Base-by-base conservation (phyloP, 2,329 filamentous ascomycete genomes). In the Pochonia chlamydosporia region DNA sequence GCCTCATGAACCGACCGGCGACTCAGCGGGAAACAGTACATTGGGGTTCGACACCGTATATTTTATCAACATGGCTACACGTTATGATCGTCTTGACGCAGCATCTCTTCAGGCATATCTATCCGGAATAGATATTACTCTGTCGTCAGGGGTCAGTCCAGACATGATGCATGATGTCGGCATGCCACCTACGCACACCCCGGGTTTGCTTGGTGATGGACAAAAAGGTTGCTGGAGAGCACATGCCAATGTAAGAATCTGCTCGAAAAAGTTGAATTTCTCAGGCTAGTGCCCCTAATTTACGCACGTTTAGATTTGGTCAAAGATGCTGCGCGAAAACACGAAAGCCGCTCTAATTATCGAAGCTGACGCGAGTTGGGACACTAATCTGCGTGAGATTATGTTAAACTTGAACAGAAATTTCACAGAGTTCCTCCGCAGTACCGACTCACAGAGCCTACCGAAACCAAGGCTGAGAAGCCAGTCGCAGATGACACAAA, bases 291-390 rank as follows among this genome's bases (percentile, higher is more conserved):
- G n/a, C n/a, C n/a, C n/a, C n/a, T n/a, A n/a, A n/a, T n/a, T 14
- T 6, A 10, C 11, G 16, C 11, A 3, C 8, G 14, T 41, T 14
- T 36, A 62, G 59, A 54, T 62, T 24, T 63, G 60, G 60, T 48
- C 49, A 21, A 49, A 57, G 13, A 56, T 58, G 48, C 52, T 62
- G 18, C 48, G 53, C 11, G 44, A 50, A 21, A 53, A 52, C 30
- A 35, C 49, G 23, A 43, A 18, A 46, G 54, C 57, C 5, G 48
- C 58, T 31, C 45, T 63, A 18, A 52, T 62, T 39, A 46, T 63
- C 20, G 61, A 63, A 35, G 59, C 59, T 24, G 60, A 62, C 45
- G 58, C 59, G 16, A 54, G 51, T 5, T 62, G 58, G 59, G 59
- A 62, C 31, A 26, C 60, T 40, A 53, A 61, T 37, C 28, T 61